These are phyloP conservation scores for Cicer pinnatifidum DNA, from an alignment of 306 rosid species.

Conservation along the genomic window DNA sequence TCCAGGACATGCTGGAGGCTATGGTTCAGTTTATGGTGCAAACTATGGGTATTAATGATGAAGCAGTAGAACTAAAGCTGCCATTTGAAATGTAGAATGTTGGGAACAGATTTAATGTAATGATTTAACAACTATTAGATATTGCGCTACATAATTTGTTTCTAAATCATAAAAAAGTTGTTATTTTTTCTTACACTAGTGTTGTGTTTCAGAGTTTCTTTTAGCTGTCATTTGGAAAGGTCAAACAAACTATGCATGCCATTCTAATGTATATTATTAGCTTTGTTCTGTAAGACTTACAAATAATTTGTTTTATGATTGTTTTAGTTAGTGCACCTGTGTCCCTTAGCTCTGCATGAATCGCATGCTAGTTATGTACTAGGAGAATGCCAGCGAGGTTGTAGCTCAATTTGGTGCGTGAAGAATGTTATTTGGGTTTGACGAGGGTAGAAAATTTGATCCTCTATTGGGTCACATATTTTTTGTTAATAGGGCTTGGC, in stretches of 20 bases:
- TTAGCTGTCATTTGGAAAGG: conserved; percentile 28
- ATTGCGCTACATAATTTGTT: conserved; percentile 14
- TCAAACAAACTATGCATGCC: conserved; percentile 8
- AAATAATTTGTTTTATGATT: background rate
- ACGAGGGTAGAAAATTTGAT: background rate
- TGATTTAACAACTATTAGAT: conserved; percentile 36
- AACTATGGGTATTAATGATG: conserved; percentile 77
- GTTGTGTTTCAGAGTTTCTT: conserved; percentile 36
- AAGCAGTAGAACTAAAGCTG: conserved; percentile 7
- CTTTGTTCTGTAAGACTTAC: no score
- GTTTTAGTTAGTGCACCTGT: conserved; percentile 15
- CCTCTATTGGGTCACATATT: background rate
- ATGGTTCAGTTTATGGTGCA: conserved; percentile 78
- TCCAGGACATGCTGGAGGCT: conserved; percentile 70
- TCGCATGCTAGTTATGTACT: conserved; percentile 8
- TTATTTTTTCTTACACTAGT: conserved; percentile 12
- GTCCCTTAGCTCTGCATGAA: background rate
- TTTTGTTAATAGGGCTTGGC: background rate
- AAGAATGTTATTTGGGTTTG: background rate
- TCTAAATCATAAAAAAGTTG: conserved; percentile 4
- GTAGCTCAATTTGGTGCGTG: background rate
- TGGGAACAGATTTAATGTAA: conserved; percentile 33
- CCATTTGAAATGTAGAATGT: conserved; percentile 41
- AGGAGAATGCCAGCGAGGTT: conserved; percentile 8
- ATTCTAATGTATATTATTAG: conserved; percentile 22